Evolutionary conservation across 2,329 filamentous ascomycete genomes (phyloP).

Genomic region (Hymenoscyphus infarciens): DNA sequence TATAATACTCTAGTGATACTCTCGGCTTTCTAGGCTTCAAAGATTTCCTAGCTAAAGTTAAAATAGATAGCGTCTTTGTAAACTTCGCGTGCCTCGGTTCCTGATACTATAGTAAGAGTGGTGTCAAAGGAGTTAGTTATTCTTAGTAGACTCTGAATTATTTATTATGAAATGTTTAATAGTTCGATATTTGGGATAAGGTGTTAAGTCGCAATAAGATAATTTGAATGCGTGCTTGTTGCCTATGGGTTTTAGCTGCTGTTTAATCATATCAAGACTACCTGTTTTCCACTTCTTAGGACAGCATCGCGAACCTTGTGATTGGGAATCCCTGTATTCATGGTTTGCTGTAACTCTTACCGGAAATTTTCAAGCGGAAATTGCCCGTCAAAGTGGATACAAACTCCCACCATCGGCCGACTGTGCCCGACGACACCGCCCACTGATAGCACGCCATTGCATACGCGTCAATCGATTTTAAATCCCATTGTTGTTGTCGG

Average conservation of each 20-base stretch:
- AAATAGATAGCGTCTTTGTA: constrained; percentile 40
- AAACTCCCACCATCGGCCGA: neutral
- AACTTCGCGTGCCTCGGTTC: constrained; percentile 32
- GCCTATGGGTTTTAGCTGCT: neutral
- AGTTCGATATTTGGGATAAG: neutral
- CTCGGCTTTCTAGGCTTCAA: constrained; percentile 33
- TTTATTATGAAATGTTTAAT: neutral
- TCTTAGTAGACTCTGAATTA: neutral
- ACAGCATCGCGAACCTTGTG: neutral
- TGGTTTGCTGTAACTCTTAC: neutral
- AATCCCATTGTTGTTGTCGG: neutral
- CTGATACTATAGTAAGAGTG: constrained; percentile 34
- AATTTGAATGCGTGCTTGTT: neutral
- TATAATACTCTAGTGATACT: constrained; percentile 41
- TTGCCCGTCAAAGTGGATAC: neutral
- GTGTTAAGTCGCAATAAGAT: neutral
- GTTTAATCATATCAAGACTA: neutral
- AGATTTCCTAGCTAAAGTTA: constrained; percentile 40
- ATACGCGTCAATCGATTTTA: neutral
- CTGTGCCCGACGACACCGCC: neutral
- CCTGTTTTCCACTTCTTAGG: neutral
- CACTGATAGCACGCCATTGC: constrained; percentile 1
- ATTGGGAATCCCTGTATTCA: neutral
- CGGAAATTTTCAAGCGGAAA: neutral
- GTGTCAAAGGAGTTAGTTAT: neutral